Evolutionary conservation across 192 early-diverging fungal genomes (phyloP), one percentile per base, ranked within the genome.

Genomic region (Chytriomyces confervae): DNA sequence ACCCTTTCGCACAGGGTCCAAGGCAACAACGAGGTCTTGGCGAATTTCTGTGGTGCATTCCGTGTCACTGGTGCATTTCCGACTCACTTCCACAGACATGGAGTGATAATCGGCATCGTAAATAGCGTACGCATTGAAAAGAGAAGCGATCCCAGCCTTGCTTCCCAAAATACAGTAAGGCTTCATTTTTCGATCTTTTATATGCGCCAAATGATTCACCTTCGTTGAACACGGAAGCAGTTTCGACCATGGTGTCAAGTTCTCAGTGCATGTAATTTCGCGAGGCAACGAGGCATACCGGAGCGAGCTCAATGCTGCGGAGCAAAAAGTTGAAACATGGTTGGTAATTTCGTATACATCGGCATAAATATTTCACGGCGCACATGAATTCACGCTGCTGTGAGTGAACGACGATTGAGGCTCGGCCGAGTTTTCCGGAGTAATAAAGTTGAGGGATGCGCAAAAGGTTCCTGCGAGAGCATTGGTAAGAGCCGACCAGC

Each of bases 181-280:
- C 53, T 18, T 18, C 53, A 4, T n/a, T 60, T 61, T 47, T 46
- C 13, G 18, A 48, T 1, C 11, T n/a, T 36, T 2, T 36, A 2
- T 36, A 36, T 36, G 53, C 0, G 2, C 3, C 20, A n/a, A n/a
- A n/a, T 10, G 20, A 44, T 44, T 45, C 75, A 89, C 91, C 81
- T 92, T 94, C 13, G 93, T 84, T 85, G 96, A 92, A 79, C 98
- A 99, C 4, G 98, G 98, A 49, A 99, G 79, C 70, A 97, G 86
- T 80, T 98, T 99, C 76, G 93, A 90, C 96, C 96, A 99, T 8
- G 96, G 96, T 7, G 98, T 97, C 81, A 99, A 85, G 80, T 99
- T 99, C 79, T 98, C 98, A 5, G 98, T 99, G 75, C 98, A 99
- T 8, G 96, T 95, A 77, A 91, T 92, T 77, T 99, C 98, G 77